phyloP scores from a whole-genome alignment of 768 basidiomycete genomes.

The Russula vinacea region DNA sequence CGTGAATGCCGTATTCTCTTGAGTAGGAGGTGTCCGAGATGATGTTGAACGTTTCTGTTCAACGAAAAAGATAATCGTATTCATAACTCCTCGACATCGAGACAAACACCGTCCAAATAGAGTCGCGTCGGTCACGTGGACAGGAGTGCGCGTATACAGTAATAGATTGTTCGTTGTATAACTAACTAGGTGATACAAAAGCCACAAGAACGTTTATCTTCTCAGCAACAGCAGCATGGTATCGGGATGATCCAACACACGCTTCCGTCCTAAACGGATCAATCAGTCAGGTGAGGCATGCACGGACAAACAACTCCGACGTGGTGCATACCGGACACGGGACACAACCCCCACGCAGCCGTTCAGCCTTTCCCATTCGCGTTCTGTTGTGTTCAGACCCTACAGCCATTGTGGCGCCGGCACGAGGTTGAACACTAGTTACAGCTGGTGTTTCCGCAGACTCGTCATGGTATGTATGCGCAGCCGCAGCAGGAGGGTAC shows the following conservation, averaged over 20 bases:
- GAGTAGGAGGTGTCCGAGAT: neutral
- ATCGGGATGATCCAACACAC: constrained; percentile 27
- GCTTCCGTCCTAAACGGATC: constrained; percentile 22
- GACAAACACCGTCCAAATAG: constrained; percentile 23
- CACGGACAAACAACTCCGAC: neutral
- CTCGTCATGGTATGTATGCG: constrained; percentile 1
- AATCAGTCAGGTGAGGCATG: neutral
- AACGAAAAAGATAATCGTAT: neutral
- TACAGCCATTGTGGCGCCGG: constrained; percentile 11
- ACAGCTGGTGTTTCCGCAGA: constrained; percentile 5
- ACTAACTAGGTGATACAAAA: too few relatives aligned
- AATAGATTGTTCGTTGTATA: neutral
- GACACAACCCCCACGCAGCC: constrained; percentile 25
- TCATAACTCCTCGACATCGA: too few relatives aligned
- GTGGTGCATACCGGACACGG: constrained; percentile 22
- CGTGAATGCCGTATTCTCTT: constrained; percentile 12
- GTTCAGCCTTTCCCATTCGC: constrained; percentile 18
- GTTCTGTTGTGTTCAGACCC: neutral
- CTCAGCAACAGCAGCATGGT: constrained; percentile 23
- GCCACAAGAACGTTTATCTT: too few relatives aligned
- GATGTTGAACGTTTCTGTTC: constrained; percentile 17
- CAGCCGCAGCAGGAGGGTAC: constrained; percentile 19
- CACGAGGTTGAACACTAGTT: constrained; percentile 18
- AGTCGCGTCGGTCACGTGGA: constrained; percentile 19
- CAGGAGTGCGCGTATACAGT: neutral